Evolutionary conservation across 768 basidiomycete species (phyloP).

Genomic region (Tubosaeta brunneosetosa): DNA sequence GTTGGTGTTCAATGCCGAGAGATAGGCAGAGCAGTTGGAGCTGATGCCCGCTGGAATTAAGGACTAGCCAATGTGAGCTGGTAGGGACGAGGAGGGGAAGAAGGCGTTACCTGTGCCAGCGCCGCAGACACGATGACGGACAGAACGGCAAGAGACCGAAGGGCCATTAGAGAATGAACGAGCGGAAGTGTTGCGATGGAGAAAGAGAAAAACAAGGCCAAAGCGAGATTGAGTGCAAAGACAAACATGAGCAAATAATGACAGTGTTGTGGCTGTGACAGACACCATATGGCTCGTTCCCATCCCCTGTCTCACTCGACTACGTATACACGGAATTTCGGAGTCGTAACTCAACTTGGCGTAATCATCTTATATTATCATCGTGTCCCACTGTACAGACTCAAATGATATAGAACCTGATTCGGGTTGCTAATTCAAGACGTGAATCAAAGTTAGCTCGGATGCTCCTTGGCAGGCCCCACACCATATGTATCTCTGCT

Average conservation of each 20-base stretch:
- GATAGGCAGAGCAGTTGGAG: constrained; percentile 50
- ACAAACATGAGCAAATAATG: background rate
- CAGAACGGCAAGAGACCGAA: constrained; percentile 51
- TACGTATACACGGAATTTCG: constrained; percentile 7
- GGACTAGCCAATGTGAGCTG: constrained; percentile 11
- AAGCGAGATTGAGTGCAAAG: constrained; percentile 6
- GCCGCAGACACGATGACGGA: constrained; percentile 49
- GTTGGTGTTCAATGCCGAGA: constrained; percentile 61
- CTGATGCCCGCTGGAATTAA: constrained; percentile 70
- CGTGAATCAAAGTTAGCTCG: constrained; percentile 20
- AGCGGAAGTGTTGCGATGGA: background rate
- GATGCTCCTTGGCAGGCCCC: constrained; percentile 11
- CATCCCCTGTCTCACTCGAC: background rate
- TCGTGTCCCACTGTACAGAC: too few relatives aligned
- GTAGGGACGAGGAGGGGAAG: background rate
- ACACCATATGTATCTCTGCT: background rate
- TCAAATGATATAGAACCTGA: too few relatives aligned
- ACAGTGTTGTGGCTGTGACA: too few relatives aligned
- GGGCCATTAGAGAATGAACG: constrained; percentile 29
- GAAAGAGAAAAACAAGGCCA: constrained; percentile 16
- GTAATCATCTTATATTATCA: constrained; percentile 11
- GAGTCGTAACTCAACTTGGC: background rate
- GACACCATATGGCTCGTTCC: too few relatives aligned
- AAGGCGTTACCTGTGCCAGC: constrained; percentile 40
- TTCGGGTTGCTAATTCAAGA: constrained; percentile 14